Evolutionary conservation across 805 yeast species (phyloP).

Genomic region (Sporopachydermia quercuum): DNA sequence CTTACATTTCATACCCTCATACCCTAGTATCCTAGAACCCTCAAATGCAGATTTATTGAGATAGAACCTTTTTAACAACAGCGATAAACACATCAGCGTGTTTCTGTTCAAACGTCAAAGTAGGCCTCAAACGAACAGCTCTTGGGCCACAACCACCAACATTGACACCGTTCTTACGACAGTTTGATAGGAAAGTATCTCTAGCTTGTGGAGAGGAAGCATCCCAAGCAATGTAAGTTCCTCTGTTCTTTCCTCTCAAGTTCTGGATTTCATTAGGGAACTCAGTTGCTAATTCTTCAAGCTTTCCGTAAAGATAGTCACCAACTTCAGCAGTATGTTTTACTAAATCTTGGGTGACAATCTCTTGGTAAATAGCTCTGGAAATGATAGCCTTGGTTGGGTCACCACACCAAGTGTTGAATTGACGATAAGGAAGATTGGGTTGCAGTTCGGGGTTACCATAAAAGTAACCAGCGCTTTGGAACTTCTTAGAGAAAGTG

Average conservation of each 20-base stretch:
- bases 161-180: conserved; percentile 42
- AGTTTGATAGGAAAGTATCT: conserved; percentile 28
- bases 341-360: conserved; percentile 33
- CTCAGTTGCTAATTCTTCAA: conserved; percentile 21
- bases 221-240: conserved; percentile 56
- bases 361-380: conserved; percentile 41
- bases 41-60: too few relatives aligned
- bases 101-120: conserved; percentile 42
- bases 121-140: conserved; percentile 49
- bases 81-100: conserved; percentile 45
- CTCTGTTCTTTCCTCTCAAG: conserved; percentile 49
- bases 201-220: conserved; percentile 28
- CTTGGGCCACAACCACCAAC: conserved; percentile 54
- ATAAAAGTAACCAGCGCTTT: conserved; percentile 59
- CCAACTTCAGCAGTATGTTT: conserved; percentile 37
- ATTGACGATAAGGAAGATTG: conserved; percentile 48
- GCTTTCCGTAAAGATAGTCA: conserved; percentile 31
- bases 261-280: conserved; percentile 28
- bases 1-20: too few relatives aligned
- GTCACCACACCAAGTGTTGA: conserved; percentile 72
- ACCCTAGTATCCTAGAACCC: too few relatives aligned
- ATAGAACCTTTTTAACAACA: conserved; percentile 22
- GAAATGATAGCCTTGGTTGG: conserved; percentile 56
- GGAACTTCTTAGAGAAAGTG: conserved; percentile 59
- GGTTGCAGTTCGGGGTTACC: conserved; percentile 44